phyloP scores from a whole-genome alignment of 2,329 filamentous ascomycete genomes.

The Trichophyton verrucosum region DNA sequence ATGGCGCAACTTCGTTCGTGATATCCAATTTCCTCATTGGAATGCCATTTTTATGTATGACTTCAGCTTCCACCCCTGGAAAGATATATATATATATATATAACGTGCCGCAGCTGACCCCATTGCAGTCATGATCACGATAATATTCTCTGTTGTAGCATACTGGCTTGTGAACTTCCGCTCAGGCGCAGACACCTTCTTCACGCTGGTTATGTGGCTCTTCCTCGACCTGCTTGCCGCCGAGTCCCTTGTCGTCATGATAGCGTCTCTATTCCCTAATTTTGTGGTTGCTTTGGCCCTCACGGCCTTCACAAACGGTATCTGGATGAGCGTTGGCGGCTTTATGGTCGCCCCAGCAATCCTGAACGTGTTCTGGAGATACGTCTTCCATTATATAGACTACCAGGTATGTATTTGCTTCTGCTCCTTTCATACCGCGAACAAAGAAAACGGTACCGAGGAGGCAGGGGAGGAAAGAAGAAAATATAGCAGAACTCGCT shows the following conservation, averaged over 20 bases:
- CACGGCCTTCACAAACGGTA: constrained; percentile 72
- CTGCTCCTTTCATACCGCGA: not conserved
- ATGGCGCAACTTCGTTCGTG: constrained; percentile 60
- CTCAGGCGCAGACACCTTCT: constrained; percentile 53
- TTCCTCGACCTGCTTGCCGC: constrained; percentile 74
- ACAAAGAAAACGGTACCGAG: not conserved
- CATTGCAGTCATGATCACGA: constrained; percentile 50
- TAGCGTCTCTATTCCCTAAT: constrained; percentile 59
- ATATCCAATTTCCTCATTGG: constrained; percentile 73
- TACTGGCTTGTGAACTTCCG: constrained; percentile 75
- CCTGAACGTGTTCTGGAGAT: constrained; percentile 73
- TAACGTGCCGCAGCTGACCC: not conserved
- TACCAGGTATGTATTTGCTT: constrained; percentile 47
- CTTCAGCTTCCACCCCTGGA: not conserved
- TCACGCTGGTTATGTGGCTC: constrained; percentile 69
- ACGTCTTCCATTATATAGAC: constrained; percentile 80
- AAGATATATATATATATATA: not conserved
- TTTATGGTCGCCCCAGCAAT: constrained; percentile 63
- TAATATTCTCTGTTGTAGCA: constrained; percentile 61
- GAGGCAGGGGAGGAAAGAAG: not conserved
- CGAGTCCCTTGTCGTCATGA: constrained; percentile 67
- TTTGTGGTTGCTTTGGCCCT: constrained; percentile 71
- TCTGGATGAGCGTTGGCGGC: constrained; percentile 80
- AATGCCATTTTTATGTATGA: constrained; percentile 58
- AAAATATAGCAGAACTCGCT: not conserved